These are phyloP conservation scores for Cicer bijugum DNA, from an alignment of 306 rosid species.

Conservation along the genomic window DNA sequence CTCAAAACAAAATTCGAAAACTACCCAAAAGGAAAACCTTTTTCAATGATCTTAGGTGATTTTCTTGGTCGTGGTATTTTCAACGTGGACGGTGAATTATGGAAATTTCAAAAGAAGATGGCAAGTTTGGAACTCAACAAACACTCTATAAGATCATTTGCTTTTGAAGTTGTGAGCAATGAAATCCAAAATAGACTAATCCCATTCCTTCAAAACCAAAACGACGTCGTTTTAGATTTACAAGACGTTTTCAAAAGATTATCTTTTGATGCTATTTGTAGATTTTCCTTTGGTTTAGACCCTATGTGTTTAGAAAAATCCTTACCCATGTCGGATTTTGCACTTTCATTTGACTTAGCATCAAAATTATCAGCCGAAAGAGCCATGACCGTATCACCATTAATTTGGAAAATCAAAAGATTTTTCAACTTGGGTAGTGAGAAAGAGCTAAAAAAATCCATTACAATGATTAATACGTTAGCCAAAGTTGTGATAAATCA, in stretches of 20 bases:
- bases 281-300: slow-evolving; percentile 80
- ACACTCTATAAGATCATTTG: slow-evolving; percentile 59
- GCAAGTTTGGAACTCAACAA: slow-evolving; percentile 63
- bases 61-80: slow-evolving; percentile 84
- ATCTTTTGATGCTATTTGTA: slow-evolving; percentile 69
- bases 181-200: slow-evolving; percentile 66
- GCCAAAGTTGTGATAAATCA: slow-evolving; percentile 70
- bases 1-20: slow-evolving; percentile 78
- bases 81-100: slow-evolving; percentile 80
- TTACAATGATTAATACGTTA: slow-evolving; percentile 53
- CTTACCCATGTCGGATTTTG: slow-evolving; percentile 65
- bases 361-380: slow-evolving; percentile 77
- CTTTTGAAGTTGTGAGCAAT: slow-evolving; percentile 61
- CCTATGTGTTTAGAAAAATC: slow-evolving; percentile 69
- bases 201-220: slow-evolving; percentile 54
- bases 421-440: slow-evolving; percentile 71
- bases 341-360: slow-evolving; percentile 70
- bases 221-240: slow-evolving; percentile 54
- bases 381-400: slow-evolving; percentile 71
- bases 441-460: slow-evolving; percentile 52
- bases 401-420: slow-evolving; percentile 73
- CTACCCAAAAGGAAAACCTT: slow-evolving; percentile 78
- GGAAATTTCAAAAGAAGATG: slow-evolving; percentile 81
- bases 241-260: slow-evolving; percentile 77
- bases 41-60: slow-evolving; percentile 70